Conservation (phyloP, 1,284 basidiomycete genomes). For the Ganoderma sinense region DNA sequence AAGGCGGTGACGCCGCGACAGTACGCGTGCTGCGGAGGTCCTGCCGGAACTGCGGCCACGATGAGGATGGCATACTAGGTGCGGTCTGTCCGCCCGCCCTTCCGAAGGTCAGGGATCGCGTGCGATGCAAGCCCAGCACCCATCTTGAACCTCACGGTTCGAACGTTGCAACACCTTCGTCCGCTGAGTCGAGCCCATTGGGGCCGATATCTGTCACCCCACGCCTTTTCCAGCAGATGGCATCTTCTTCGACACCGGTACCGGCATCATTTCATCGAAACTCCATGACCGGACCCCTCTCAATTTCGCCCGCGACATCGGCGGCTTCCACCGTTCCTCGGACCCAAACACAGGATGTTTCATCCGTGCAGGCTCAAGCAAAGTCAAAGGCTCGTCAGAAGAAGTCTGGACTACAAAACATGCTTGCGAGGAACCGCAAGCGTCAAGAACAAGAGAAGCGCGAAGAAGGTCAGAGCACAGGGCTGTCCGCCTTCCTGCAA, state of each 20-base stretch:
- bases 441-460: constrained; percentile 49
- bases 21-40: constrained; percentile 33
- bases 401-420: constrained; percentile 60
- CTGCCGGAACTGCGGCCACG: constrained; percentile 35
- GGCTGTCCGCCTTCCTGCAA: constrained; percentile 63
- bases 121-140: constrained; percentile 16
- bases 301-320: constrained; percentile 1
- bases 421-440: constrained; percentile 67
- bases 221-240: constrained; percentile 14
- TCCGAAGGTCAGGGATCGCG: constrained; percentile 27
- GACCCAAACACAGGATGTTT: neutral
- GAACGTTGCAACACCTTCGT: constrained; percentile 12
- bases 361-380: neutral
- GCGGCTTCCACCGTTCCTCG: constrained; percentile 13
- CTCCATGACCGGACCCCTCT: neutral
- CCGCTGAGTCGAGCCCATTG: constrained; percentile 10
- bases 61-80: constrained; percentile 33
- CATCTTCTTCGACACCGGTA: constrained; percentile 19
- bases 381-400: constrained; percentile 45
- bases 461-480: constrained; percentile 28
- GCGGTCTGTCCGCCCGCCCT: constrained; percentile 23
- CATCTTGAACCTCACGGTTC: constrained; percentile 16
- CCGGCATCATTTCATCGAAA: constrained; percentile 22
- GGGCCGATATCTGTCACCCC: constrained; percentile 17
- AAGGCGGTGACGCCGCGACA: constrained; percentile 4